These are phyloP conservation scores for Helotiales sp. DNA, from an alignment of 2,329 filamentous ascomycete species.

Conservation along the genomic window DNA sequence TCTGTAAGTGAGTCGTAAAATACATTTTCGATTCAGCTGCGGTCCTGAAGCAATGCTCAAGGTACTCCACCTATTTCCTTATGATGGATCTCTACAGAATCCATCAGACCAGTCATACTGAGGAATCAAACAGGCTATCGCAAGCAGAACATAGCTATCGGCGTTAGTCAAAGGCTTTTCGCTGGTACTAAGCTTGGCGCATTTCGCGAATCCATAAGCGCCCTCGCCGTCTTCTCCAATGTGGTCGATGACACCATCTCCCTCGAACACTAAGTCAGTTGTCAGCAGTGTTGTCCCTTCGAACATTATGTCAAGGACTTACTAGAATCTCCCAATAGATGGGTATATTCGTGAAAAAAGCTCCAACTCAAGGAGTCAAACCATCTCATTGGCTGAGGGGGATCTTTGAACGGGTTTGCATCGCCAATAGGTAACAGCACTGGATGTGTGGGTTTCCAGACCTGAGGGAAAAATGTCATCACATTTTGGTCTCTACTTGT, in stretches of 20 bases:
- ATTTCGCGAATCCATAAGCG: neutral
- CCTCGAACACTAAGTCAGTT: neutral
- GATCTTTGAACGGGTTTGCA: neutral
- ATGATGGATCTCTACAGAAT: neutral
- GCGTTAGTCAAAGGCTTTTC: neutral
- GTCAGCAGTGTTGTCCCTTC: neutral
- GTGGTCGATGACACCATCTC: neutral
- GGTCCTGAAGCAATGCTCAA: neutral
- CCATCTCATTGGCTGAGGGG: neutral
- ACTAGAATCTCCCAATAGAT: neutral
- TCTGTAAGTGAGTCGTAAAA: no score
- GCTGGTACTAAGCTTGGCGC: neutral
- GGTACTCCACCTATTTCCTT: no score
- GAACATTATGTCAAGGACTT: no score
- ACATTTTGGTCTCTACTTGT: neutral
- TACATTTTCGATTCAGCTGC: no score
- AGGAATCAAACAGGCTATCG: neutral
- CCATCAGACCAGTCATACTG: neutral
- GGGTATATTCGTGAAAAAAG: neutral
- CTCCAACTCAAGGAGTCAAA: neutral
- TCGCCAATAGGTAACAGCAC: neutral
- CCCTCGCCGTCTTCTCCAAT: neutral
- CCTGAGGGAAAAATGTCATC: neutral
- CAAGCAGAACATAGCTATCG: neutral
- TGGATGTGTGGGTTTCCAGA: neutral